A percentile compares a stretch with the other conserved stretches of the same genome.
Evolutionary conservation across 768 basidiomycete species (phyloP).

Genomic region (Kwoniella heveanensis): DNA sequence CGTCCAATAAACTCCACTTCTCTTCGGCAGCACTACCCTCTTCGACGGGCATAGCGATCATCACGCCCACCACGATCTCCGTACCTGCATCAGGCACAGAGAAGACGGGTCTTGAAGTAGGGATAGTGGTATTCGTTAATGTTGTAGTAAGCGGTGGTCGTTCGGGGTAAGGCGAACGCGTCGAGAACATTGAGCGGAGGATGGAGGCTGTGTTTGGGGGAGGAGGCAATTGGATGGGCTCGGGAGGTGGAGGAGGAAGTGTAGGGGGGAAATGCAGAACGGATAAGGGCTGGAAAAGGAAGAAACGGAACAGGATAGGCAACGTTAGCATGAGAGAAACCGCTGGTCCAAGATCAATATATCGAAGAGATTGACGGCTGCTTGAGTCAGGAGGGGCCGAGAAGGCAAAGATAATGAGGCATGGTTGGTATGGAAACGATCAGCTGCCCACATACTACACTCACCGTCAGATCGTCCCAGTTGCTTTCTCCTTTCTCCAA

Average conservation of each 20-base stretch:
- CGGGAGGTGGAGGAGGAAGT: slow-evolving; percentile 3
- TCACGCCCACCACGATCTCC: slow-evolving; percentile 40
- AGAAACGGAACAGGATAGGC: neutral
- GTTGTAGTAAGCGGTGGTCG: neutral
- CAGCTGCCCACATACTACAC: neutral
- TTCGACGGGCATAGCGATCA: slow-evolving; percentile 43
- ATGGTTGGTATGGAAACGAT: no score
- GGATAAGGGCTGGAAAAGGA: slow-evolving; percentile 25
- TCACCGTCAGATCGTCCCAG: slow-evolving; percentile 35
- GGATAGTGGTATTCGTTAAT: slow-evolving; percentile 6
- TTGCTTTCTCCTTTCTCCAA: slow-evolving; percentile 7
- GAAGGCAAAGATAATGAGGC: no score
- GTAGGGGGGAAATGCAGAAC: slow-evolving; percentile 25
- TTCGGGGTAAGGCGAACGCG: neutral
- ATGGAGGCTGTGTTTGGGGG: slow-evolving; percentile 1
- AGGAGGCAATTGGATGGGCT: slow-evolving; percentile 10
- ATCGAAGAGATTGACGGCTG: no score
- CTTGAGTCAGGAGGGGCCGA: no score
- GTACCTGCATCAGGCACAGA: slow-evolving; percentile 21
- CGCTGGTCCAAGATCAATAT: no score
- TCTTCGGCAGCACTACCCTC: slow-evolving; percentile 16
- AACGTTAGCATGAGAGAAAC: neutral
- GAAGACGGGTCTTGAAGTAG: slow-evolving; percentile 14
- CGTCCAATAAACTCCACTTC: slow-evolving; percentile 22
- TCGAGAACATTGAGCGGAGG: slow-evolving; percentile 21